Evolutionary conservation across 129 eudicot species (phyloP), one percentile per base, ranked within the genome.

Genomic region (Chrysanthemum makinoi): DNA sequence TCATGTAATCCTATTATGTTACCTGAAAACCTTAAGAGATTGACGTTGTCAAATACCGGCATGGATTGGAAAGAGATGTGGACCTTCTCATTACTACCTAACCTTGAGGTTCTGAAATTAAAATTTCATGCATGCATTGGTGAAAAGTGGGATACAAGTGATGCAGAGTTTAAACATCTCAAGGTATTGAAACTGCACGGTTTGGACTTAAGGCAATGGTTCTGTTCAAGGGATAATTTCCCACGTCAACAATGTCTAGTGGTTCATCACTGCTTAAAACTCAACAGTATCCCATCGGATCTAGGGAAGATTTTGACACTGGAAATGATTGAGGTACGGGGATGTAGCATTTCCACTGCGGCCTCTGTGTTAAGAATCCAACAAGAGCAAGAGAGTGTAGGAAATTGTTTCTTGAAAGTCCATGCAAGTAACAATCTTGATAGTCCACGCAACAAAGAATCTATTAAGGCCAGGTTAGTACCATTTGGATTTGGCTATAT

Each of bases 101-200:
- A 66, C 58, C 85, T 81, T 0, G 60, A 71, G 66, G 26, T 59
- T 72, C 70, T 81, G 2, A 76, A 76, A 59, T 53, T 81, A 46
- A 24, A 19, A 6, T 2, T 48, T 15, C 14, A 66, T 4, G 48
- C 78, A 10, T 71, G 66, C 56, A 46, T 16, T 43, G 75, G 81
- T 19, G 20, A 49, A 65, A 18, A 0, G 11, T 81, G 81, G 85
- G 70, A 66, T 28, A 44, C 62, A 3, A 22, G 26, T 0, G 76
- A 68, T 15, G 68, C 13, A 8, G 64, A 52, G 44, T 77, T 77
- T 49, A 18, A 0, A 2, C 5, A 10, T 13, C 82, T 77, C 26
- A 77, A 77, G 63, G 26, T 76, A 24, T 66, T 81, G 76, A 72
- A 76, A 52, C 14, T 81, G 53, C 54, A 59, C 2, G 44, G 48